These are phyloP conservation scores for Penicillium goetzii DNA, from an alignment of 495 filamentous ascomycete species.

Conservation along the genomic window DNA sequence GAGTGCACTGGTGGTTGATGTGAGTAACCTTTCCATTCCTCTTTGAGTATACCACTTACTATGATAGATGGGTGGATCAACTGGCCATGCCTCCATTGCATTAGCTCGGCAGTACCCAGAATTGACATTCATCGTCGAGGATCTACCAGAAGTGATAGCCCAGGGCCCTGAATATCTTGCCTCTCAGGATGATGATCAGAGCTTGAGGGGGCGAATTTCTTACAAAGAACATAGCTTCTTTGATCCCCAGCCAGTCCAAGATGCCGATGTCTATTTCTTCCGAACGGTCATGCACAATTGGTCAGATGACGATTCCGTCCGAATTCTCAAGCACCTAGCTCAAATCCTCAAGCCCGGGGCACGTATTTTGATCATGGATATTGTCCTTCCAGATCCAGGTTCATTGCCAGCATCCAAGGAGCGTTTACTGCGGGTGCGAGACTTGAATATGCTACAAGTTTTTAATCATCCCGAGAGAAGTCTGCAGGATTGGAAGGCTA, in stretches of 20 bases:
- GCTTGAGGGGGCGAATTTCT: not conserved
- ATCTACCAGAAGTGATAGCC: not conserved
- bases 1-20: constrained; percentile 26
- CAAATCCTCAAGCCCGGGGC: not conserved
- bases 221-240: constrained; percentile 1
- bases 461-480: not conserved
- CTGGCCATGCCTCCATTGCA: not conserved
- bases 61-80: not conserved
- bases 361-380: not conserved
- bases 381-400: not conserved
- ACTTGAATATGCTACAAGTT: constrained; percentile 2
- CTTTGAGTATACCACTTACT: not conserved
- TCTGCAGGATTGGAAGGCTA: not conserved
- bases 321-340: not conserved
- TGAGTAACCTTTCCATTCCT: constrained; percentile 1
- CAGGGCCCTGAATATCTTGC: not conserved
- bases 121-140: not conserved
- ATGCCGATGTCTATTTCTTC: not conserved
- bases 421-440: not conserved
- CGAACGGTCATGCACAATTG: not conserved
- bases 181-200: not conserved
- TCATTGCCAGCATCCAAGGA: not conserved
- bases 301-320: not conserved
- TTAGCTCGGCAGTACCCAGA: not conserved
- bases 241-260: constrained; percentile 1